These are phyloP conservation scores for Davidsoniella eucalypti DNA, from an alignment of 2,329 filamentous ascomycete species.

Conservation along the genomic window DNA sequence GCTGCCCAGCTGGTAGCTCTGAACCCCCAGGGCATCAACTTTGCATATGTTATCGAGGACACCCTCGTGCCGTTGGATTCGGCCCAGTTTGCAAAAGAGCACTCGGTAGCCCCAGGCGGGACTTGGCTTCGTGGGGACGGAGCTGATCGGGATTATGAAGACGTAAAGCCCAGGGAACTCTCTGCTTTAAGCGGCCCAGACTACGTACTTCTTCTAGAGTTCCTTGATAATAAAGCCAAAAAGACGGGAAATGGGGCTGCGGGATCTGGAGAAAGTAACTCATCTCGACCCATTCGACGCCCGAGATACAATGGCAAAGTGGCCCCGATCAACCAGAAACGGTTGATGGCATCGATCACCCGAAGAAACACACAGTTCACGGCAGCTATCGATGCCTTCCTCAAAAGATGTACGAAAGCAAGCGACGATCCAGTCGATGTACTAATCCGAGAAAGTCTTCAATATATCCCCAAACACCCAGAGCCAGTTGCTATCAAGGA, in stretches of 20 bases:
- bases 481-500: neutral
- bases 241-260: neutral
- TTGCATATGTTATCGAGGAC: constrained; percentile 73
- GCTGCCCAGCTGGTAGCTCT: constrained; percentile 67
- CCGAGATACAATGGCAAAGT: constrained; percentile 52
- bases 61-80: constrained; percentile 61
- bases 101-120: neutral
- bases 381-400: constrained; percentile 57
- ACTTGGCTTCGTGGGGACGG: constrained; percentile 5
- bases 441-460: constrained; percentile 47
- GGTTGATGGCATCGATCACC: constrained; percentile 45
- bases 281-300: constrained; percentile 68
- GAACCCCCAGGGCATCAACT: constrained; percentile 62
- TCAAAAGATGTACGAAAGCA: constrained; percentile 54
- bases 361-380: constrained; percentile 75
- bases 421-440: constrained; percentile 49
- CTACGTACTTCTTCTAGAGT: constrained; percentile 80
- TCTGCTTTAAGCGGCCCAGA: neutral
- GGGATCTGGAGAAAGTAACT: neutral
- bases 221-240: constrained; percentile 48
- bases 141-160: neutral
- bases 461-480: constrained; percentile 26
- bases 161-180: constrained; percentile 39
- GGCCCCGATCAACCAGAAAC: constrained; percentile 5
- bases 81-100: neutral